A percentile compares a stretch with the other conserved stretches of the same genome.
phyloP scores from a whole-genome alignment of 768 basidiomycete genomes.

The Agrocybe praecox region DNA sequence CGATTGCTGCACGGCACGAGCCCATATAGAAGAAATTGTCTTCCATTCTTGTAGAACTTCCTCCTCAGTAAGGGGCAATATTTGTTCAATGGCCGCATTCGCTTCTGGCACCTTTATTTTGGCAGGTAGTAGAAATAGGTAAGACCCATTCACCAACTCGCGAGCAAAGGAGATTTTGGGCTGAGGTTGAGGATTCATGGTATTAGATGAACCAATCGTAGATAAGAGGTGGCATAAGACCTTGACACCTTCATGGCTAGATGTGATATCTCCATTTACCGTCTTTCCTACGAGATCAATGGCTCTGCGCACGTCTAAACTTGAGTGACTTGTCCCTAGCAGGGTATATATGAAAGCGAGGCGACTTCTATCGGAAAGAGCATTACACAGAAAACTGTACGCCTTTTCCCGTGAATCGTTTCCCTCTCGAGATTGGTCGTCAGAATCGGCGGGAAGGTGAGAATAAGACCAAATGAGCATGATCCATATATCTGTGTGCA shows the following conservation, averaged over 20 bases:
- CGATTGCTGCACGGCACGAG: slow-evolving; percentile 6
- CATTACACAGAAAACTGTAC: slow-evolving; percentile 47
- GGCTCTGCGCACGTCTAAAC: slow-evolving; percentile 16
- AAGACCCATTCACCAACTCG: slow-evolving; percentile 46
- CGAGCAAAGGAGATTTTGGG: slow-evolving; percentile 23
- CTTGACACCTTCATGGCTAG: slow-evolving; percentile 3
- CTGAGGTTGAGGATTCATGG: neutral
- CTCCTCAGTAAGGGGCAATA: slow-evolving; percentile 19
- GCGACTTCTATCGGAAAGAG: slow-evolving; percentile 46
- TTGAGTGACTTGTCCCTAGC: slow-evolving; percentile 22
- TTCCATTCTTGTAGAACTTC: slow-evolving; percentile 29
- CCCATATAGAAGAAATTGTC: slow-evolving; percentile 19
- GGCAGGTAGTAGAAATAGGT: slow-evolving; percentile 8
- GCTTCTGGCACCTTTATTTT: neutral
- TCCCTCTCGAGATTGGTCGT: slow-evolving; percentile 13
- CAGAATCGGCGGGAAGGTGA: slow-evolving; percentile 30
- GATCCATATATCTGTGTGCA: slow-evolving; percentile 42
- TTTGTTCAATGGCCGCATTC: neutral
- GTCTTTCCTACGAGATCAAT: slow-evolving; percentile 12
- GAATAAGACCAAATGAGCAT: slow-evolving; percentile 60
- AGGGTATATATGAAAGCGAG: slow-evolving; percentile 40
- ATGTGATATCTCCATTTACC: neutral
- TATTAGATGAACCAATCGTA: slow-evolving; percentile 22
- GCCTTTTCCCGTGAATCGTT: slow-evolving; percentile 29
- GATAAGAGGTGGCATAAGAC: slow-evolving; percentile 30